Evolutionary conservation across 495 filamentous ascomycete species (phyloP), one percentile per base, ranked within the genome.

Genomic region (Podospora australis): DNA sequence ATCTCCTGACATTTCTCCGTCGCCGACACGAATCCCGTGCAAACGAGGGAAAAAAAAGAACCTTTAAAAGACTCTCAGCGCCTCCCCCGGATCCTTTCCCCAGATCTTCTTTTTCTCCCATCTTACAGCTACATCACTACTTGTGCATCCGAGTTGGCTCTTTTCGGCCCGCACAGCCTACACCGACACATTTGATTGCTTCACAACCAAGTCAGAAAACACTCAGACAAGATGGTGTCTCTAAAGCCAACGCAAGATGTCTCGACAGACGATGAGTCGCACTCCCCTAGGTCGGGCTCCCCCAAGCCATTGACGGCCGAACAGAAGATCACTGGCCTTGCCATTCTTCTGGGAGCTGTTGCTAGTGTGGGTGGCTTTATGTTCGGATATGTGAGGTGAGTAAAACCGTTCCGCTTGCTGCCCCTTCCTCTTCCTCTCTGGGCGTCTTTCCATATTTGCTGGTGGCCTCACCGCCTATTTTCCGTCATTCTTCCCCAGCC

Each of bases 301-400:
- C 28, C 30, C 8, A 28, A 47, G 22, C 19, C 48, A 6, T 9
- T 52, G 2, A 46, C 35, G 26, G 48, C 45, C 13, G 56, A 58
- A 46, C 58, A 63, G 29, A 64, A 46, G 48, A 44, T 74, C 40
- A 75, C 71, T 14, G 39, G 59, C 23, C 35, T 68, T 2, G 65
- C 74, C 9, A 30, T 66, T 44, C 58, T 68, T 28, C 58, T 76
- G 35, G 73, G 73, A 6, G 46, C 53, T 21, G 65, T 76, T 36
- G 72, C 77, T 45, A 75, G 82, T 17, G 86, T 89, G 71, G 85
- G 86, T 59, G 85, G 86, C 50, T 86, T 89, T 68, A 84, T 88
- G 65, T 88, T 88, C 53, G 86, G 86, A 52, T 87, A 88, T 63
- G 82, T 72, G 44, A 85, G 46, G 84, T 83, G 64, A 54, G 70